Evolutionary conservation across 306 rosid genomes (phyloP).

Genomic region (Cucumis hystrix): DNA sequence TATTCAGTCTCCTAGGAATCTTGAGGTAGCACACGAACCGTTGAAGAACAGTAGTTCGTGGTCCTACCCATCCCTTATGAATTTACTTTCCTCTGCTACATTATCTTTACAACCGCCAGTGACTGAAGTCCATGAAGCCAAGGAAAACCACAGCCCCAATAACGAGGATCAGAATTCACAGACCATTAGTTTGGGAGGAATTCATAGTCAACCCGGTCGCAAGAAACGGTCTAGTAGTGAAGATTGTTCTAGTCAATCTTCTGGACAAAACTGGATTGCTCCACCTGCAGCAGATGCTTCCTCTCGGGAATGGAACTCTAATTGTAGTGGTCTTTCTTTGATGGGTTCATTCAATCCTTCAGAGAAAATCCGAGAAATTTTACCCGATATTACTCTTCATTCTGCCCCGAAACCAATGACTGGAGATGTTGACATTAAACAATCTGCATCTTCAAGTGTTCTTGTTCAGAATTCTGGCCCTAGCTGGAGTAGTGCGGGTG

Average conservation of each 20-base stretch:
- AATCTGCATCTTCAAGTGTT: conserved; percentile 22
- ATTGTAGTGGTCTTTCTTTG: conserved; percentile 21
- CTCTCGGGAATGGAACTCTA: conserved; percentile 32
- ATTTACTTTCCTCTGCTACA: conserved; percentile 26
- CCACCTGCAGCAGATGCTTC: conserved; percentile 20
- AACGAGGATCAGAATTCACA: conserved; percentile 33
- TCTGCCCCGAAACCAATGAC: conserved; percentile 2
- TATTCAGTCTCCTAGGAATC: neutral
- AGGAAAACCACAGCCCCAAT: conserved; percentile 11
- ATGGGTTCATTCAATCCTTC: conserved; percentile 23
- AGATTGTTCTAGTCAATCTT: conserved; percentile 62
- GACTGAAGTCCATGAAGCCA: conserved; percentile 22
- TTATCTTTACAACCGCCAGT: conserved; percentile 23
- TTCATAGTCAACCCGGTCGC: conserved; percentile 26
- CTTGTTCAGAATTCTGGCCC: conserved; percentile 36
- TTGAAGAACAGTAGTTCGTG: conserved; percentile 24
- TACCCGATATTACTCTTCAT: conserved; percentile 21
- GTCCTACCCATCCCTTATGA: conserved; percentile 22
- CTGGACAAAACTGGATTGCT: conserved; percentile 52
- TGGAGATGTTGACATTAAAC: conserved; percentile 18
- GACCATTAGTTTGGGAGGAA: conserved; percentile 30
- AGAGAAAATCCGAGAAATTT: conserved; percentile 14
- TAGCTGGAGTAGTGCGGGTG: conserved; percentile 45
- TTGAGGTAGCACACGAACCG: conserved; percentile 11
- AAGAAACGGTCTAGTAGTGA: conserved; percentile 58